Evolutionary conservation across 1,139 yeast genomes (phyloP).

Genomic region (Geotrichum reessii): DNA sequence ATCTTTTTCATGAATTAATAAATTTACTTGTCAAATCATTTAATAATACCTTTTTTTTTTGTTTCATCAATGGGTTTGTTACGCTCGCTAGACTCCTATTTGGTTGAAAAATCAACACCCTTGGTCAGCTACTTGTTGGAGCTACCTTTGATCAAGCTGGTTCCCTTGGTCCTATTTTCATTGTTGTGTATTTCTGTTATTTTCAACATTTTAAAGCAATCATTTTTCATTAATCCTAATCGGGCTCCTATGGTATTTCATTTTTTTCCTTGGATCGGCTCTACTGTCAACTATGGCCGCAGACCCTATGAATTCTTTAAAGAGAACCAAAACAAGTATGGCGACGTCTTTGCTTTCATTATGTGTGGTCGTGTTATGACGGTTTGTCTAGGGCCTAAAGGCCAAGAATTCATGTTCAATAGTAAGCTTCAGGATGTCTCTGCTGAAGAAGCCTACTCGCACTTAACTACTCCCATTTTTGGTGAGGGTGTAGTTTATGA

Average conservation of each 20-base stretch:
- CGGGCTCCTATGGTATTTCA: constrained; percentile 79
- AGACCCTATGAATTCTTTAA: constrained; percentile 87
- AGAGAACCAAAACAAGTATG: constrained; percentile 69
- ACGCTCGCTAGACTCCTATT: constrained; percentile 25
- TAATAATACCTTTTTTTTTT: background rate
- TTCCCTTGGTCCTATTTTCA: constrained; percentile 26
- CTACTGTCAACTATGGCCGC: constrained; percentile 83
- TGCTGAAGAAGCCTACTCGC: constrained; percentile 94
- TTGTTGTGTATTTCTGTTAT: constrained; percentile 39
- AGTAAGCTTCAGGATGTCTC: constrained; percentile 85
- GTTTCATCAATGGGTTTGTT: constrained; percentile 14
- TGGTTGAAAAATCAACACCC: constrained; percentile 26
- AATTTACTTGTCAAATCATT: background rate
- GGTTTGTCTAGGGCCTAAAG: constrained; percentile 93
- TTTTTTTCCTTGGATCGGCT: constrained; percentile 94
- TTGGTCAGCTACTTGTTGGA: constrained; percentile 12
- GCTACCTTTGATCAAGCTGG: constrained; percentile 26
- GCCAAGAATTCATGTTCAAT: constrained; percentile 92
- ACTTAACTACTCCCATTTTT: constrained; percentile 95
- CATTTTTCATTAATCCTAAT: constrained; percentile 57
- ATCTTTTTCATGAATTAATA: too few relatives aligned
- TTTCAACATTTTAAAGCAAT: constrained; percentile 65
- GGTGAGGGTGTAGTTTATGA: constrained; percentile 97
- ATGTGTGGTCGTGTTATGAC: constrained; percentile 90
- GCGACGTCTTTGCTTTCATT: constrained; percentile 87